phyloP scores from a whole-genome alignment of 2,329 filamentous ascomycete species.

The Penicillium sp. region DNA sequence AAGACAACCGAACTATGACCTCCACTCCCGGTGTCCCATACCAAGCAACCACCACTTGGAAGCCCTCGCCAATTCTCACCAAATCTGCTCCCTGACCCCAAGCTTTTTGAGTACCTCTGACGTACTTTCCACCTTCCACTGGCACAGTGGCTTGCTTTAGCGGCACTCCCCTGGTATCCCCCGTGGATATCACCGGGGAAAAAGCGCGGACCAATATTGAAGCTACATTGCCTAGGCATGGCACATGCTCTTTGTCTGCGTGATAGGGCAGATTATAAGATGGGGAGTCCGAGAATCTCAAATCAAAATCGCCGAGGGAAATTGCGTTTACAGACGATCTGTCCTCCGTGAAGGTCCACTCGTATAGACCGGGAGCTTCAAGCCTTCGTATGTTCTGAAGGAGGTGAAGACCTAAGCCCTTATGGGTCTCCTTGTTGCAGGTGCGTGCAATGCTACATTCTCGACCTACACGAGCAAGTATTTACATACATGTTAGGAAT shows the following conservation, averaged over 20 bases:
- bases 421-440: background rate
- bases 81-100: too few species aligned
- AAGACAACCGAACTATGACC: background rate
- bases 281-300: background rate
- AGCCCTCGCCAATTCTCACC: background rate
- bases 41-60: background rate
- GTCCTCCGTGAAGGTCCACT: background rate
- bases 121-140: background rate
- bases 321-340: background rate
- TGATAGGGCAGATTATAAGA: background rate
- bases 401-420: background rate
- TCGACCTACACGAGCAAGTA: background rate
- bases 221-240: background rate
- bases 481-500: background rate
- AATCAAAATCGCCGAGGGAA: background rate
- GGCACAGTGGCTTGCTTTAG: slow-evolving; percentile 16
- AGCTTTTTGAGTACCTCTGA: slow-evolving; percentile 1
- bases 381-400: background rate
- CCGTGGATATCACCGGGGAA: slow-evolving; percentile 3
- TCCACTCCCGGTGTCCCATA: background rate
- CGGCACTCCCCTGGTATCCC: background rate
- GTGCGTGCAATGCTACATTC: background rate
- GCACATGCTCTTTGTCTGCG: slow-evolving; percentile 3
- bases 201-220: background rate
- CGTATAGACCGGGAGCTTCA: background rate